These are phyloP conservation scores for Ramaria sp. DNA, from an alignment of 768 basidiomycete species.

Conservation along the genomic window DNA sequence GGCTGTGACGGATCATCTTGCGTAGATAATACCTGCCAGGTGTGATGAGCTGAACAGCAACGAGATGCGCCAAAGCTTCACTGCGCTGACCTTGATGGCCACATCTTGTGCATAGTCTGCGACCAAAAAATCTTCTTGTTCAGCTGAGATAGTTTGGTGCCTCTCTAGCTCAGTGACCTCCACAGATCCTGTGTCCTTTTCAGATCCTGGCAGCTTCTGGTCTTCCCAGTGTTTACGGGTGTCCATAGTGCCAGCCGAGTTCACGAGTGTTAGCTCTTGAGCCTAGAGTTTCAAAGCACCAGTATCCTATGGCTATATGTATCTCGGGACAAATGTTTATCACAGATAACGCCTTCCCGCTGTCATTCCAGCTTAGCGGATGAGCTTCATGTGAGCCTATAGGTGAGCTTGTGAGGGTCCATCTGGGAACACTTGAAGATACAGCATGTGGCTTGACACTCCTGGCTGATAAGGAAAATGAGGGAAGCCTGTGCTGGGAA, in stretches of 20 bases:
- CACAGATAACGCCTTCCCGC: too few relatives aligned
- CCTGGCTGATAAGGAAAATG: too few relatives aligned
- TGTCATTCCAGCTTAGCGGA: too few relatives aligned
- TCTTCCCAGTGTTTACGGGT: background rate
- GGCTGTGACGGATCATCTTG: slow-evolving; percentile 15
- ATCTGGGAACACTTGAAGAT: too few relatives aligned
- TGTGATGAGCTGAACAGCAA: background rate
- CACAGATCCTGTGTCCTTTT: background rate
- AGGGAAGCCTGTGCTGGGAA: too few relatives aligned
- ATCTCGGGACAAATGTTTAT: too few relatives aligned
- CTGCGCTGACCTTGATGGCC: slow-evolving; percentile 24
- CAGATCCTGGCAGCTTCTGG: background rate
- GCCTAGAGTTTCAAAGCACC: too few relatives aligned
- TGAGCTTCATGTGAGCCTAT: too few relatives aligned
- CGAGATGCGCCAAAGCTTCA: background rate
- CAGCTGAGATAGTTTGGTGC: background rate
- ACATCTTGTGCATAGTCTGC: slow-evolving; percentile 28
- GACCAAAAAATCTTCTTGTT: slow-evolving; percentile 25
- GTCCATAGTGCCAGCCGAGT: background rate
- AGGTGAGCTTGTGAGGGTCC: too few relatives aligned
- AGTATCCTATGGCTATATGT: too few relatives aligned
- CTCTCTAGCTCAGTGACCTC: background rate
- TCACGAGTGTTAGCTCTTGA: background rate
- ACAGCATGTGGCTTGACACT: too few relatives aligned
- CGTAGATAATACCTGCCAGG: slow-evolving; percentile 21